Percentiles rank a stretch among this genome's conserved stretches.
Evolutionary conservation across 305 asterid species (phyloP).

Genomic region (Solanum aculeatissimum): DNA sequence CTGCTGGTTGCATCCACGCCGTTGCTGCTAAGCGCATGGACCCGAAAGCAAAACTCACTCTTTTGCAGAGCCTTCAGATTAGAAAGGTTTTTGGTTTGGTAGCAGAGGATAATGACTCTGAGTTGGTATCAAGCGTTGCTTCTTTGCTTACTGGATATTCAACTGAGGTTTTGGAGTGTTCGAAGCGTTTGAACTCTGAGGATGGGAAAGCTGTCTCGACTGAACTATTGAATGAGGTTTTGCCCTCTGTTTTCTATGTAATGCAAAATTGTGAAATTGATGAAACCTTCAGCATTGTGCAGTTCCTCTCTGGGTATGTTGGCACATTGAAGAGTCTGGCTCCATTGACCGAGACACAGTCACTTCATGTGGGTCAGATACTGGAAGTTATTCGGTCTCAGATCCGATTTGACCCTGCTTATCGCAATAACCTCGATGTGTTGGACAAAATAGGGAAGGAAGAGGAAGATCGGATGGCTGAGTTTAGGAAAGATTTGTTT

Average conservation of each 20-base stretch:
- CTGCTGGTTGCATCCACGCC: slow-evolving; percentile 61
- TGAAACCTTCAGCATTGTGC: slow-evolving; percentile 56
- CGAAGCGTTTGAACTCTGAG: slow-evolving; percentile 44
- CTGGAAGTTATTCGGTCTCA: slow-evolving; percentile 66
- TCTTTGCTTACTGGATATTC: slow-evolving; percentile 72
- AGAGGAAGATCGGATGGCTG: slow-evolving; percentile 89
- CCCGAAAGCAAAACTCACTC: slow-evolving; percentile 53
- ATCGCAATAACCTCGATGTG: slow-evolving; percentile 52
- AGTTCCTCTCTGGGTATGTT: slow-evolving; percentile 81
- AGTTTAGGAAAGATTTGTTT: slow-evolving; percentile 75
- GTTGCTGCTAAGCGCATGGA: slow-evolving; percentile 88
- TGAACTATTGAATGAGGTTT: slow-evolving; percentile 62
- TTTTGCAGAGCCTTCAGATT: slow-evolving; percentile 54
- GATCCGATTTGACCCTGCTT: slow-evolving; percentile 56
- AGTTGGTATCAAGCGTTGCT: slow-evolving; percentile 45
- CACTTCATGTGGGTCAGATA: slow-evolving; percentile 67
- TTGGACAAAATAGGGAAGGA: slow-evolving; percentile 82
- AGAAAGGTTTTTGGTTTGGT: slow-evolving; percentile 60
- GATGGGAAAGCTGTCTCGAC: slow-evolving; percentile 41
- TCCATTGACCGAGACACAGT: slow-evolving; percentile 56
- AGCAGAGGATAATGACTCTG: slow-evolving; percentile 35
- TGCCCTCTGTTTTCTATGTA: slow-evolving; percentile 64
- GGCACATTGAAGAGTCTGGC: slow-evolving; percentile 71
- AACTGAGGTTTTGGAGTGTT: slow-evolving; percentile 66
- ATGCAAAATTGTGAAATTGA: slow-evolving; percentile 63